These are phyloP conservation scores for Euphrasia arctica DNA, from an alignment of 305 asterid genomes.

Conservation along the genomic window DNA sequence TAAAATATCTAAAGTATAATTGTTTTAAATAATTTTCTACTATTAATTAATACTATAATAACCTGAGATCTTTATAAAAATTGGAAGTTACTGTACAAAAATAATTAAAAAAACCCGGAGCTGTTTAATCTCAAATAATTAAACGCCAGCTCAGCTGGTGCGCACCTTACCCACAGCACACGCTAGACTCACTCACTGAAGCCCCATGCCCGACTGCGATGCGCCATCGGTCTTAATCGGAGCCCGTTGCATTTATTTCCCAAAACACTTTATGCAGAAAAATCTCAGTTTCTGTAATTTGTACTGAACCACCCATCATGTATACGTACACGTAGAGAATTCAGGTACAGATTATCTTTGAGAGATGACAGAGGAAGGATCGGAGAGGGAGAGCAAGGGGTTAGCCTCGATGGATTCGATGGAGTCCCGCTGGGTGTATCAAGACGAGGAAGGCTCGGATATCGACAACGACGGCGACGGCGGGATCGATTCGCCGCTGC, in stretches of 20 bases:
- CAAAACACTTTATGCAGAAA: conserved; percentile 1
- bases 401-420: conserved; percentile 74
- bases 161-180: conserved; percentile 18
- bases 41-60: too few species aligned
- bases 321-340: conserved; percentile 24
- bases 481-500: conserved; percentile 49
- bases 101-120: too few species aligned
- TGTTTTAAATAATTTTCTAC: too few species aligned
- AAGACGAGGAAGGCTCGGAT: conserved; percentile 61
- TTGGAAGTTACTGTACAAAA: too few species aligned
- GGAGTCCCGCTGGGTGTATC: conserved; percentile 98
- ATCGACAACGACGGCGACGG: conserved; percentile 42
- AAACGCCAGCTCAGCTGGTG: too few species aligned
- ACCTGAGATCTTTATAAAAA: too few species aligned
- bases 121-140: too few species aligned
- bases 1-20: too few species aligned
- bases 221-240: not conserved
- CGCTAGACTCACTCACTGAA: conserved; percentile 25
- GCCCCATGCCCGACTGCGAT: not conserved
- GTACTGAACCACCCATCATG: conserved; percentile 29
- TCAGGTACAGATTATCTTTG: not conserved
- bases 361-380: conserved; percentile 70
- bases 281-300: not conserved
- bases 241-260: conserved; percentile 26
- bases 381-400: conserved; percentile 71